Evolutionary conservation across 176 grass and related monocot species (phyloP), one percentile per base, ranked within the genome.

Genomic region (Bolboschoenus planiculmis): DNA sequence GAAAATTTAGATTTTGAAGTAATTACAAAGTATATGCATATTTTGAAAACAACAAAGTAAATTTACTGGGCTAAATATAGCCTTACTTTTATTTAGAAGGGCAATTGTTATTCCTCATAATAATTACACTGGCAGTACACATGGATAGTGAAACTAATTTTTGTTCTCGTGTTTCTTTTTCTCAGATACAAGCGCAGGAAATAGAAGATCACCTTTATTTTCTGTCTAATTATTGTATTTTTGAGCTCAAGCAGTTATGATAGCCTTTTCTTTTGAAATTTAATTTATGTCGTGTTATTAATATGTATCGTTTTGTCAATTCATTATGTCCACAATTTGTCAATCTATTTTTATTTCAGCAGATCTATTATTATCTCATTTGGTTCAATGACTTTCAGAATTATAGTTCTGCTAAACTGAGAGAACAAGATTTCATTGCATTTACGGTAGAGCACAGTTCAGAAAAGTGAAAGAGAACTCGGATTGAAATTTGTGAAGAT

Each of bases 101-200:
- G n/a, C 15, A 16, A 20, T 67, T 67, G 5, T 37, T 36, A n/a
- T 20, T 14, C 7, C 37, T 68, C 34, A 63, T 33, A 16, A 46
- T 42, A 18, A 13, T 51, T 50, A 2, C 14, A 43, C 36, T 10
- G 16, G 18, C 42, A 43, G 20, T 21, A 37, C 5, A 16, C 24
- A 75, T 72, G 21, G 10, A 73, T 72, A 50, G 71, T 77, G 26
- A 31, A 31, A 14, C 16, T 76, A 29, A 27, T 48, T 29, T 11
- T 48, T 50, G 39, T 59, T 58, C 18, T 24, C 1, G 9, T 80
- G 50, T 56, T 56, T 84, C 14, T 34, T 77, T 73, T 83, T 84
- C 11, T 33, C 83, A 84, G 83, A 47, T 84, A 84, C 55, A 84
- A 84, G 67, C 83, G 83, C 46, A 70, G 67, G 33, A 71, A 84